Conservation (phyloP, 768 basidiomycete species). For the Floccularia luteovirens region DNA sequence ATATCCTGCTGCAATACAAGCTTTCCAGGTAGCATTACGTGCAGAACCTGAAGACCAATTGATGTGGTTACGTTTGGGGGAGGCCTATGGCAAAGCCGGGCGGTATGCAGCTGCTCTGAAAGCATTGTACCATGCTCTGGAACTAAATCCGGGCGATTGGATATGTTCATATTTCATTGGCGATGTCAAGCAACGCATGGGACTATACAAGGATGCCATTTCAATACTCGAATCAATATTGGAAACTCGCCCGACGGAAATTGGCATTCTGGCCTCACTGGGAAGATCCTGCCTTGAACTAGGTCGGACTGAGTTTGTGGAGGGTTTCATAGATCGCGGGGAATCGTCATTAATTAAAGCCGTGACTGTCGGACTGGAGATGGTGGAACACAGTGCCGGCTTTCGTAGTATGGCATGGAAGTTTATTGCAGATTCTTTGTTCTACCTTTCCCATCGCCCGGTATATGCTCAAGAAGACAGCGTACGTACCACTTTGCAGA, state of each 20-base stretch:
- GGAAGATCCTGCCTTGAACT: constrained; percentile 67
- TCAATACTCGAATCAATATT: constrained; percentile 52
- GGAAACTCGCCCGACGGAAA: constrained; percentile 48
- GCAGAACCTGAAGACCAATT: constrained; percentile 69
- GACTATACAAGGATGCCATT: constrained; percentile 72
- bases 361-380: constrained; percentile 40
- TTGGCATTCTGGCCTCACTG: constrained; percentile 65
- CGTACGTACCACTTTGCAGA: constrained; percentile 24
- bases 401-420: constrained; percentile 83
- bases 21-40: constrained; percentile 80
- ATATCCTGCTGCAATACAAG: constrained; percentile 69
- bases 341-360: constrained; percentile 64
- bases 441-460: constrained; percentile 50
- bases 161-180: constrained; percentile 76
- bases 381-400: constrained; percentile 45
- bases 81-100: constrained; percentile 85
- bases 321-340: constrained; percentile 71
- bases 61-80: constrained; percentile 89
- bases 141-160: constrained; percentile 77
- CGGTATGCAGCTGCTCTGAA: constrained; percentile 87
- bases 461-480: constrained; percentile 36
- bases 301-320: constrained; percentile 53
- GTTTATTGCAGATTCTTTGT: constrained; percentile 65
- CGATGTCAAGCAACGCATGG: constrained; percentile 74
- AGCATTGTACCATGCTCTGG: constrained; percentile 68